A percentile compares a stretch with the other conserved stretches of the same genome.
Conservation (phyloP, 1,284 basidiomycete genomes). For the Meira nashicola region DNA sequence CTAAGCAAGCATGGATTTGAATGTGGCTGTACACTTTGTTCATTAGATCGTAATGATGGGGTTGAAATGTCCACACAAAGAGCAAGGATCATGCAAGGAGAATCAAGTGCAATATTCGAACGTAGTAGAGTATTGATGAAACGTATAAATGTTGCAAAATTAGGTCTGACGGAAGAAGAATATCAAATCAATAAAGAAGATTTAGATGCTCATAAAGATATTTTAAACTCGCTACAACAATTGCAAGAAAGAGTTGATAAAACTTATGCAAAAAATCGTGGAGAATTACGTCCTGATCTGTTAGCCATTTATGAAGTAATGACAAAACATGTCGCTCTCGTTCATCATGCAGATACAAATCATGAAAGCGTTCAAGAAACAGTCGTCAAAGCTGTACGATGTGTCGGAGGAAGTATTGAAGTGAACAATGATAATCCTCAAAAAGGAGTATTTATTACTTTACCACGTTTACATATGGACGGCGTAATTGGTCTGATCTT, state of each 20-base stretch:
- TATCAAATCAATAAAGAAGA: background rate
- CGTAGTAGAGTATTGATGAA: conserved; percentile 40
- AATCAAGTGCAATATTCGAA: conserved; percentile 35
- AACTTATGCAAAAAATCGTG: conserved; percentile 32
- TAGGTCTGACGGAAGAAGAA: too few species aligned
- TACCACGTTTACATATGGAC: too few species aligned
- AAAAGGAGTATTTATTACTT: too few species aligned
- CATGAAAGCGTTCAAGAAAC: background rate
- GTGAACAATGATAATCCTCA: too few species aligned
- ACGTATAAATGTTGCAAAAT: conserved; percentile 4
- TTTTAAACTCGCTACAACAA: conserved; percentile 29
- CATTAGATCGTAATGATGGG: conserved; percentile 38
- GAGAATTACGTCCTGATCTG: conserved; percentile 34
- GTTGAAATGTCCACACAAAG: conserved; percentile 16
- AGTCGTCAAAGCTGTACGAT: background rate
- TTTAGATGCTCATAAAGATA: conserved; percentile 32
- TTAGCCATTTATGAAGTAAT: background rate
- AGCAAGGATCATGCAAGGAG: conserved; percentile 34
- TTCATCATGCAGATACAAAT: too few species aligned
- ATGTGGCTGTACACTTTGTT: conserved; percentile 42
- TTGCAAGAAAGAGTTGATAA: conserved; percentile 25
- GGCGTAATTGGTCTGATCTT: too few species aligned
- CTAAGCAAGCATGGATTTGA: conserved; percentile 48
- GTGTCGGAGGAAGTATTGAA: background rate
- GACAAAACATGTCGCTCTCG: conserved; percentile 1